Evolutionary conservation across 1,284 basidiomycete species (phyloP).

Genomic region (Ustilago xerochloae): DNA sequence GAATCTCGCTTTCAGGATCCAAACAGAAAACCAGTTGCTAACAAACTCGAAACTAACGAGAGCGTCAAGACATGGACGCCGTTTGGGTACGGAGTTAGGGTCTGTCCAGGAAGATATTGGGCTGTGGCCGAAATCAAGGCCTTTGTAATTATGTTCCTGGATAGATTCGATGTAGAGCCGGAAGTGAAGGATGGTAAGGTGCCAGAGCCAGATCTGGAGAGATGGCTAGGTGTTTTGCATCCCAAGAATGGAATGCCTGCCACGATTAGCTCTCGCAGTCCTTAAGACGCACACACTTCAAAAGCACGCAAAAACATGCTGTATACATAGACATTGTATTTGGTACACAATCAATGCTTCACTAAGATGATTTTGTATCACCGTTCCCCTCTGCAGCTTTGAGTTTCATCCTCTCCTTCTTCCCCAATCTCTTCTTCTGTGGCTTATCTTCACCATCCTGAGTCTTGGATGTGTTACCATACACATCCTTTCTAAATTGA

Average conservation of each 20-base stretch:
- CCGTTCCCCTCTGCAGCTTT: slow-evolving; percentile 33
- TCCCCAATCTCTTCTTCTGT: slow-evolving; percentile 68
- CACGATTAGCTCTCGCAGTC: slow-evolving; percentile 2
- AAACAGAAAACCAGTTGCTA: not conserved
- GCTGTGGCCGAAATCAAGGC: slow-evolving; percentile 35
- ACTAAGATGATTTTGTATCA: too few relatives aligned
- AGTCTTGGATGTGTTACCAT: slow-evolving; percentile 34
- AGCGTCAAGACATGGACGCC: slow-evolving; percentile 19
- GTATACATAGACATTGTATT: not conserved
- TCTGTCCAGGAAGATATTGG: slow-evolving; percentile 32
- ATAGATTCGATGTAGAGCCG: slow-evolving; percentile 16
- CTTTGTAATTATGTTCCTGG: slow-evolving; percentile 14
- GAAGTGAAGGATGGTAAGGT: not conserved
- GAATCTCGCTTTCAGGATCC: slow-evolving; percentile 10
- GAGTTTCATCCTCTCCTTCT: slow-evolving; percentile 55
- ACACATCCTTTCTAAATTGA: slow-evolving; percentile 76
- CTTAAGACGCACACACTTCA: not conserved
- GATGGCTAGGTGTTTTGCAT: slow-evolving; percentile 23
- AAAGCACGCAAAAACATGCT: not conserved
- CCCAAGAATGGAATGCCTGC: slow-evolving; percentile 9
- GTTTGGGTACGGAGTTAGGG: slow-evolving; percentile 15
- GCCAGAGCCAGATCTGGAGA: slow-evolving; percentile 9
- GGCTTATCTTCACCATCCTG: slow-evolving; percentile 65
- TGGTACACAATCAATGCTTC: too few relatives aligned
- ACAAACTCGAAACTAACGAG: slow-evolving; percentile 4